Evolutionary conservation across 305 asterid genomes (phyloP), one percentile per base, ranked within the genome.

Genomic region (Fraxinus sp.): DNA sequence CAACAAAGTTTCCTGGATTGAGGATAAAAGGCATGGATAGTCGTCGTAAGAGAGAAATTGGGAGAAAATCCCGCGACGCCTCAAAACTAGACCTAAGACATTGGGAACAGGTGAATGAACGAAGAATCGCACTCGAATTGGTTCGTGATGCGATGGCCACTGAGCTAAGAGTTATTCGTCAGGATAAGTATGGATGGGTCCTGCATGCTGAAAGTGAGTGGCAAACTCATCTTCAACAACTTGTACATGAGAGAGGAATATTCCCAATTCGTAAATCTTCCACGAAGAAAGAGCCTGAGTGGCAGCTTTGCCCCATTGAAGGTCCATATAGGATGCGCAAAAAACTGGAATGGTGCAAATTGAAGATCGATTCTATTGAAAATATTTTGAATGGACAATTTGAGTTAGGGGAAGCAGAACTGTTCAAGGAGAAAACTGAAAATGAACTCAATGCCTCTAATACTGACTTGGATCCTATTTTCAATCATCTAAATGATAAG

Each of bases 121-220:
- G 99, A 39, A 92, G 99, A 85, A 88, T 95, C 41, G 99, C 98
- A 24, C 97, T 97, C 83, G 99, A 97, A 87, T 78, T 95, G 89
- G 97, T 97, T 88, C 97, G 99, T 44, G 98, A 97, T 92, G 94
- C 95, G 83, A 91, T 97, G 97, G 92, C 98, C 77, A 97, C 99
- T 13, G 98, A 93, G 87, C 87, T 97, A 82, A 95, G 99, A 88
- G 98, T 95, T 78, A 88, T 97, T 79, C 98, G 99, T 77, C 99
- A 95, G 89, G 99, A 97, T 88, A 97, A 97, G 87, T 97, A 97
- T 87, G 99, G 99, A 78, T 97, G 98, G 98, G 98, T 97, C 84
- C 98, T 97, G 83, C 98, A 97, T 82, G 99, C 99, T 79, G 99
- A 97, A 86, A 94, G 98, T 80, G 98, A 95, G 88, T 97, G 99